These are phyloP conservation scores for Lathyrus aphaca DNA, from an alignment of 306 rosid species.

Conservation along the genomic window DNA sequence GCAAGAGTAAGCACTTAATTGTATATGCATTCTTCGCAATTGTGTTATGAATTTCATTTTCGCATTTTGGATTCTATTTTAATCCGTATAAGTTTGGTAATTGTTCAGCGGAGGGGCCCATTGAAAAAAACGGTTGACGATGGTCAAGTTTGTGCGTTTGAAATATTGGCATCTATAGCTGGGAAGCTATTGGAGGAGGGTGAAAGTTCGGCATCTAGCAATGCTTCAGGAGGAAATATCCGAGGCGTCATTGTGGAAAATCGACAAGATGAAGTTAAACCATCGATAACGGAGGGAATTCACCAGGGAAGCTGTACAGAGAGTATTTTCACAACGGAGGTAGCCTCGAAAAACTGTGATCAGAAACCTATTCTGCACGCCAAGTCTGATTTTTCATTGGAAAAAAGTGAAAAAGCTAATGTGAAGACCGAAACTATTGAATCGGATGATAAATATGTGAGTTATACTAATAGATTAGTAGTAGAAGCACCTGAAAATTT, in stretches of 20 bases:
- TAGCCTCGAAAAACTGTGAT: conserved; percentile 48
- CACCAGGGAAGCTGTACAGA: conserved; percentile 61
- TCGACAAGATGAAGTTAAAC: conserved; percentile 46
- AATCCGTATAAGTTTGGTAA: conserved; percentile 38
- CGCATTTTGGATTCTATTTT: conserved; percentile 30
- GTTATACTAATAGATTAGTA: conserved; percentile 48
- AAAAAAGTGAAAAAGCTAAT: conserved; percentile 45
- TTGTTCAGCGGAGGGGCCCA: conserved; percentile 65
- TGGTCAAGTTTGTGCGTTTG: conserved; percentile 75
- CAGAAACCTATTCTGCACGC: conserved; percentile 47
- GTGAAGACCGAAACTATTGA: conserved; percentile 51
- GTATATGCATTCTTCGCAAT: conserved; percentile 1
- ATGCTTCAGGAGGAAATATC: conserved; percentile 69
- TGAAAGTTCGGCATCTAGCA: conserved; percentile 79
- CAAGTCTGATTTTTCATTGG: conserved; percentile 40
- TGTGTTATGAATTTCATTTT: conserved; percentile 28
- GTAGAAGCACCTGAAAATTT: conserved; percentile 49
- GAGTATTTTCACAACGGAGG: conserved; percentile 49
- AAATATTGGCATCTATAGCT: conserved; percentile 89
- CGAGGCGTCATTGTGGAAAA: conserved; percentile 51
- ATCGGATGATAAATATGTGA: conserved; percentile 40
- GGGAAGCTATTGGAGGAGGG: conserved; percentile 87
- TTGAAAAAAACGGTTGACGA: conserved; percentile 52
- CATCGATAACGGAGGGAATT: conserved; percentile 45
- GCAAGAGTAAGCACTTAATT: conserved; percentile 63